A percentile compares a stretch with the other conserved stretches of the same genome.
Evolutionary conservation across 163 green algal species (phyloP).

Genomic region (Scenedesmus sp.): DNA sequence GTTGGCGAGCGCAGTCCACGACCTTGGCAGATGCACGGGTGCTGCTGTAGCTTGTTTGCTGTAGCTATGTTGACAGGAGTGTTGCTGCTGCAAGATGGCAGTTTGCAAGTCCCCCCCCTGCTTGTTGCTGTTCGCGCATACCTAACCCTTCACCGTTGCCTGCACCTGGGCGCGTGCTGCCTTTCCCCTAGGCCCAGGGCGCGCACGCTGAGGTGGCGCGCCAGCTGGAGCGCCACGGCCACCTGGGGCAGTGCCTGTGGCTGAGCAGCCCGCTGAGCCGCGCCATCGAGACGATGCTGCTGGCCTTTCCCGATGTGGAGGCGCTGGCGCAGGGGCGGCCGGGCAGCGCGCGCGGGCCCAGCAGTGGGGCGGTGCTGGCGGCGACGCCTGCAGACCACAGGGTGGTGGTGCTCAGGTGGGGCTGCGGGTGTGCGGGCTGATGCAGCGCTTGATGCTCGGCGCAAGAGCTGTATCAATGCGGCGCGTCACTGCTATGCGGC

Average conservation of each 20-base stretch:
- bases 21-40: background rate
- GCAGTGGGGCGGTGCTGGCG: constrained; percentile 10
- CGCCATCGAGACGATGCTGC: constrained; percentile 79
- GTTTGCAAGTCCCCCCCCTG: no score
- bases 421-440: background rate
- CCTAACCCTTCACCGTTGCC: background rate
- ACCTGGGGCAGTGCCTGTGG: constrained; percentile 66
- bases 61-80: background rate
- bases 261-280: constrained; percentile 76
- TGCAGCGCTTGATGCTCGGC: background rate
- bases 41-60: background rate
- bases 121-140: no score
- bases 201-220: background rate
- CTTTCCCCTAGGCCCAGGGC: background rate
- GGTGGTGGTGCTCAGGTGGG: constrained; percentile 49
- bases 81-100: no score
- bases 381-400: background rate
- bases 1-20: background rate
- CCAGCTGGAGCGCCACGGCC: background rate
- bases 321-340: constrained; percentile 32
- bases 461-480: background rate
- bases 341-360: background rate
- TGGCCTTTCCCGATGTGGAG: constrained; percentile 55
- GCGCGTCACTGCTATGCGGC: background rate
- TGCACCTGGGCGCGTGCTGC: background rate